phyloP scores from a whole-genome alignment of 2,329 filamentous ascomycete genomes.

The Beauveria brongniartii region DNA sequence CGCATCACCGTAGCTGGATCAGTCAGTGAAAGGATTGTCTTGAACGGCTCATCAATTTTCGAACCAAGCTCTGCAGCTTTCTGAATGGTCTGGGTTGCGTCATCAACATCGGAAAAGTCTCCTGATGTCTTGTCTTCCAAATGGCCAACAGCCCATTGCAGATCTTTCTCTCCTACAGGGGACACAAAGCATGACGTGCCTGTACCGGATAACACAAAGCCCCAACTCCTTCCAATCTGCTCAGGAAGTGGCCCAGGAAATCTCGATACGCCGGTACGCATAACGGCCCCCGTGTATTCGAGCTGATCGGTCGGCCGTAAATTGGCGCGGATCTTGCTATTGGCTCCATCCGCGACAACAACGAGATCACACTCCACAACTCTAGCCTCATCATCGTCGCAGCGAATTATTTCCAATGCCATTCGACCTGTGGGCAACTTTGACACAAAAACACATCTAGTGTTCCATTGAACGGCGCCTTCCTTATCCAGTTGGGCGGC shows the following conservation, averaged over 20 bases:
- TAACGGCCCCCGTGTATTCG: constrained; percentile 30
- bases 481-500: constrained; percentile 13
- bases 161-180: constrained; percentile 30
- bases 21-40: constrained; percentile 30
- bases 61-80: constrained; percentile 25
- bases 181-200: constrained; percentile 37
- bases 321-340: constrained; percentile 30
- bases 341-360: constrained; percentile 37
- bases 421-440: constrained; percentile 18
- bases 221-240: constrained; percentile 31
- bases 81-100: constrained; percentile 23
- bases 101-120: constrained; percentile 13
- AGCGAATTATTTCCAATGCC: constrained; percentile 15
- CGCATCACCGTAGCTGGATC: constrained; percentile 28
- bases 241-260: constrained; percentile 27
- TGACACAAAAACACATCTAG: constrained; percentile 18
- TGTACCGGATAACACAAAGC: constrained; percentile 28
- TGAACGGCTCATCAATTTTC: constrained; percentile 31
- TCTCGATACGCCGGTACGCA: constrained; percentile 29
- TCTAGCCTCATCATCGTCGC: background rate
- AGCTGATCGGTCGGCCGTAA: constrained; percentile 32
- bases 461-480: constrained; percentile 20
- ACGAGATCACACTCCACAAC: constrained; percentile 32
- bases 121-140: constrained; percentile 17
- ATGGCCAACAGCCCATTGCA: constrained; percentile 36